phyloP scores from a whole-genome alignment of 495 filamentous ascomycete species.

The Symbiotaphrina buchneri region DNA sequence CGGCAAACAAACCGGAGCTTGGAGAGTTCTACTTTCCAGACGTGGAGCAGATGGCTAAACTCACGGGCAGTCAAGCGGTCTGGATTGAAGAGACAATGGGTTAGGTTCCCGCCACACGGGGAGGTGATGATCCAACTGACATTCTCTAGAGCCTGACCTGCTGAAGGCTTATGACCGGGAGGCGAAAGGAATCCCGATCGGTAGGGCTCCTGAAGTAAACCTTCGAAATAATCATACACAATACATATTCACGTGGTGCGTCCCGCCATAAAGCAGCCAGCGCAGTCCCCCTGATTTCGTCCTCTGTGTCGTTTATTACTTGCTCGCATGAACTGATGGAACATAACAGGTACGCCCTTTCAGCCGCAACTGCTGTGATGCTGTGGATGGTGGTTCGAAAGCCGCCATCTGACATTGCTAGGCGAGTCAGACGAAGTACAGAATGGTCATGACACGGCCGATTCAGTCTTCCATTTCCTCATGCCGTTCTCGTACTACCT shows the following conservation, averaged over 20 bases:
- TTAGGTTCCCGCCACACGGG: slow-evolving; percentile 17
- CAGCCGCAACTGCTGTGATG: slow-evolving; percentile 77
- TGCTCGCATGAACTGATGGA: slow-evolving; percentile 1
- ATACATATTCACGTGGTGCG: slow-evolving; percentile 96
- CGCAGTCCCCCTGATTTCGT: not conserved
- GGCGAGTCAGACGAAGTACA: slow-evolving; percentile 57
- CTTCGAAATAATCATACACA: slow-evolving; percentile 90
- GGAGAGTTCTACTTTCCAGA: slow-evolving; percentile 91
- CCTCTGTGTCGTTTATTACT: not conserved
- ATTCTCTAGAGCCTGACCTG: slow-evolving; percentile 45
- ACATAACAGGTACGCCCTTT: slow-evolving; percentile 58
- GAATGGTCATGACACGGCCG: slow-evolving; percentile 52
- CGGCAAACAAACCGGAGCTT: slow-evolving; percentile 59
- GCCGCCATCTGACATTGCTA: slow-evolving; percentile 46
- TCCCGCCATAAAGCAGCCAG: slow-evolving; percentile 3
- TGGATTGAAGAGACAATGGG: slow-evolving; percentile 96
- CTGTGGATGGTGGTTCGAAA: slow-evolving; percentile 81
- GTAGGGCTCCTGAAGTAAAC: slow-evolving; percentile 76
- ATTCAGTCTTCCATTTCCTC: no score
- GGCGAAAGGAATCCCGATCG: slow-evolving; percentile 75
- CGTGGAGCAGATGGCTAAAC: slow-evolving; percentile 73
- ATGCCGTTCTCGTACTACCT: slow-evolving; percentile 2
- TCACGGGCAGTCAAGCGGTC: slow-evolving; percentile 66
- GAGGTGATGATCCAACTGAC: slow-evolving; percentile 1
- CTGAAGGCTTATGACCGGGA: slow-evolving; percentile 45